Conservation (phyloP, 2,329 filamentous ascomycete genomes). For the Hymenoscyphus albidus region DNA sequence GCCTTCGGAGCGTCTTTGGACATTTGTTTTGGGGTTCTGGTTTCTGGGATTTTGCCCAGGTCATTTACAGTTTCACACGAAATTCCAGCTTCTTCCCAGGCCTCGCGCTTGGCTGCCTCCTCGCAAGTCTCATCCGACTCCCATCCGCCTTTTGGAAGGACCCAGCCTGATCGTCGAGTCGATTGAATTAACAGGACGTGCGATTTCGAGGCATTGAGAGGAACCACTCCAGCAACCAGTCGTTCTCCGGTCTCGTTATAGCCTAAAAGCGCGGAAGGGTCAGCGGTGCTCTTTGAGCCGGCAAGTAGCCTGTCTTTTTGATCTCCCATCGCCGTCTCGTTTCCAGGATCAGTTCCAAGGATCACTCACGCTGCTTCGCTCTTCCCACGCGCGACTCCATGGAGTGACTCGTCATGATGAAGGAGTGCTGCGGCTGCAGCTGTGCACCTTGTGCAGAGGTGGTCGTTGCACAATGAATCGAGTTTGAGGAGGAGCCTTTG, state of each 20-base stretch:
- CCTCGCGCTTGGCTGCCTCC: slow-evolving; percentile 82
- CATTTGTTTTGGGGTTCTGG: slow-evolving; percentile 71
- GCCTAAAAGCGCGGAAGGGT: slow-evolving; percentile 51
- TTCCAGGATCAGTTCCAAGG: slow-evolving; percentile 12
- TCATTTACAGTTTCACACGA: slow-evolving; percentile 79
- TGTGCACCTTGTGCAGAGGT: slow-evolving; percentile 20
- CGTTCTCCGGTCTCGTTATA: slow-evolving; percentile 91
- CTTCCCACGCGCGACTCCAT: slow-evolving; percentile 75
- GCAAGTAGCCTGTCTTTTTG: not conserved
- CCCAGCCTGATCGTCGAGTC: slow-evolving; percentile 86
- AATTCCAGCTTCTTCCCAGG: slow-evolving; percentile 97
- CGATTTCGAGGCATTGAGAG: slow-evolving; percentile 78
- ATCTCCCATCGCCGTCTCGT: not conserved
- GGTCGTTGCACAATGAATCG: slow-evolving; percentile 20
- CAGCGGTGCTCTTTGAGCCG: slow-evolving; percentile 21
- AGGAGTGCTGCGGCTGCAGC: slow-evolving; percentile 28
- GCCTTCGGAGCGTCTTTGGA: slow-evolving; percentile 60
- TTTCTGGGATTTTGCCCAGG: slow-evolving; percentile 82
- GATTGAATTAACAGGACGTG: slow-evolving; percentile 93
- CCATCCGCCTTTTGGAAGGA: slow-evolving; percentile 96
- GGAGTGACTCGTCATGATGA: slow-evolving; percentile 43
- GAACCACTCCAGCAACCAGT: slow-evolving; percentile 90
- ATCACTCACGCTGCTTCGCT: slow-evolving; percentile 73
- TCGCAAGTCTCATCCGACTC: slow-evolving; percentile 88
- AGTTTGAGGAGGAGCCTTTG: slow-evolving; percentile 15